A percentile compares a stretch with the other conserved stretches of the same genome.
phyloP scores from a whole-genome alignment of 1,139 yeast genomes.

The Suhomyces kunorum region DNA sequence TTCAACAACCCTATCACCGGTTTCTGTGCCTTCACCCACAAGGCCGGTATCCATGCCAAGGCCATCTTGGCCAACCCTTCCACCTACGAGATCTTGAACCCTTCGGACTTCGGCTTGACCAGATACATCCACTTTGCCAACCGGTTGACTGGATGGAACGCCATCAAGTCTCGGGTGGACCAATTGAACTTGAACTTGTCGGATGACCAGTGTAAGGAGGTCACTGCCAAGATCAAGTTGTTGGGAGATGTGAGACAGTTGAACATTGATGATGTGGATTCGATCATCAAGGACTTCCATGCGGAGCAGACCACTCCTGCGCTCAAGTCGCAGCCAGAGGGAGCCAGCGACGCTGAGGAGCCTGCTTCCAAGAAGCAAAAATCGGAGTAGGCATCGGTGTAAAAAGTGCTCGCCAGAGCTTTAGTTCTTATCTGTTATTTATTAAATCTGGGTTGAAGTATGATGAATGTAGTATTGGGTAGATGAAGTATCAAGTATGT shows the following conservation, averaged over 20 bases:
- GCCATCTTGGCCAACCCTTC: constrained; percentile 63
- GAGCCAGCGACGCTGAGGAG: constrained; percentile 28
- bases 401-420: constrained; percentile 10
- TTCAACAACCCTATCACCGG: constrained; percentile 64
- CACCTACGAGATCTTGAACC: constrained; percentile 58
- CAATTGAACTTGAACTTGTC: constrained; percentile 50
- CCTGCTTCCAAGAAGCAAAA: constrained; percentile 43
- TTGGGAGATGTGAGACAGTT: constrained; percentile 57
- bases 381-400: constrained; percentile 23
- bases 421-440: constrained; percentile 12
- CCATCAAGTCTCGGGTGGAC: constrained; percentile 50
- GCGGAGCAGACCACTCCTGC: constrained; percentile 31
- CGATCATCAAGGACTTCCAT: constrained; percentile 49
- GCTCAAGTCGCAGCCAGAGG: constrained; percentile 25
- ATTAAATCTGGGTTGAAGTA: constrained; percentile 1
- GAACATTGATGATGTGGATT: constrained; percentile 50
- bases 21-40: constrained; percentile 63
- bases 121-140: constrained; percentile 61
- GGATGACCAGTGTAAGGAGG: constrained; percentile 59
- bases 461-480: neutral
- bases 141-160: constrained; percentile 59
- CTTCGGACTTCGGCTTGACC: constrained; percentile 58
- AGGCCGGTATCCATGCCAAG: constrained; percentile 64
- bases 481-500: no score
- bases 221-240: constrained; percentile 53